Evolutionary conservation across 352 stramenopile species (phyloP), one percentile per base, ranked within the genome.

Genomic region (Pythium sp.): DNA sequence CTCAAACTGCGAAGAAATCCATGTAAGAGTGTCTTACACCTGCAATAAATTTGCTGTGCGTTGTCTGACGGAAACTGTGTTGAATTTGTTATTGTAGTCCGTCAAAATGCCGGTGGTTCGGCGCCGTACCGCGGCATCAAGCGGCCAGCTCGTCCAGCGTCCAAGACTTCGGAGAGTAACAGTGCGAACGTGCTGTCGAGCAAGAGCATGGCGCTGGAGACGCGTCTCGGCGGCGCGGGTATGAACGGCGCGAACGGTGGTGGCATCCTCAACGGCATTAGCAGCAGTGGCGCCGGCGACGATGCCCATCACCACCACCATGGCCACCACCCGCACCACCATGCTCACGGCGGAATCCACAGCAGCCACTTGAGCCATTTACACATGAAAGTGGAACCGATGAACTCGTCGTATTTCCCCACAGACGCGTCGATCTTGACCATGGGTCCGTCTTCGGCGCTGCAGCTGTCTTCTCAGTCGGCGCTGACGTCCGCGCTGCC

Each of bases 1-100:
- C 79, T 93, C 47, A 91, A 91, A 65, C 74, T 93, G 41, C 82
- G 85, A 62, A 74, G 85, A 53, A 93, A 93, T 78, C 85, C 85
- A 68, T 93, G 84, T 93, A 87, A 67, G 82, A 86, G 47, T 20
- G 6, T 14, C 38, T 2, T 46, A 46, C 4, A 51, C 5, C 18
- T 43, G 36, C 5, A 15, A 15, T 15, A 43, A 12, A 6, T 51
- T 51, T 24, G 43, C 43, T 8, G 2, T 51, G 5, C 15, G 18
- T 12, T 11, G 7, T 12, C 18, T 51, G 43, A 24, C 8, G 18
- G 22, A 3, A 51, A 51, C 5, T 24, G 43, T 43, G 38, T 46
- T 46, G 38, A 41, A 61, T 43, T 41, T 54, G 20, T 14, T 56
- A 7, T 11, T 72, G 41, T 72, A 90, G 82, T 92, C 65, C 84